These are phyloP conservation scores for Croton laevigatus DNA, from an alignment of 441 rosid species.

Conservation along the genomic window DNA sequence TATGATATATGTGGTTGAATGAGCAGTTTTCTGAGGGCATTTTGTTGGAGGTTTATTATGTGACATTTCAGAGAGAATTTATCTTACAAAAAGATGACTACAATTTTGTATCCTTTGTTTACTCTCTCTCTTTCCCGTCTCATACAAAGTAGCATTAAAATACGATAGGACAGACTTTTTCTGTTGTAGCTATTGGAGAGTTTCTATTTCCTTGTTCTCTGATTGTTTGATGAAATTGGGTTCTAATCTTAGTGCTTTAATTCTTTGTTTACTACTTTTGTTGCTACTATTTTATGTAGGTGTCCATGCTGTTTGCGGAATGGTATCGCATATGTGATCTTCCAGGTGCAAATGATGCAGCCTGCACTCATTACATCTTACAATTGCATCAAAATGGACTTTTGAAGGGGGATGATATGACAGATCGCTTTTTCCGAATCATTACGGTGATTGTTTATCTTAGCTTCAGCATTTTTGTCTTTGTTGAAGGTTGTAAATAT, in stretches of 20 bases:
- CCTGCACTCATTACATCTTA: conserved; percentile 55
- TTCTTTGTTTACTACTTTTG: background rate
- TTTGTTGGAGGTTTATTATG: too few relatives aligned
- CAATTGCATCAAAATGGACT: conserved; percentile 82
- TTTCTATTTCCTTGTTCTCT: background rate
- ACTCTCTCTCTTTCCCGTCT: background rate
- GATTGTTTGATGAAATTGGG: background rate
- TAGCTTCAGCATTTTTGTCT: background rate
- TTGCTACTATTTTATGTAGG: conserved; percentile 41
- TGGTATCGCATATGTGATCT: conserved; percentile 88
- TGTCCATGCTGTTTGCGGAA: conserved; percentile 65
- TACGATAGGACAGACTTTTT: too few relatives aligned
- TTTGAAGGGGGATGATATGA: conserved; percentile 82
- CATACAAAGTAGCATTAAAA: background rate
- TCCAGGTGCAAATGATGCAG: conserved; percentile 72
- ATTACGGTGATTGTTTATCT: conserved; percentile 49
- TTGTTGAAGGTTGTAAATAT: conserved; percentile 13
- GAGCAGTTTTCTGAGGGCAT: too few relatives aligned
- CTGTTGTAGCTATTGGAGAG: too few relatives aligned
- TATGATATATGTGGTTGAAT: background rate
- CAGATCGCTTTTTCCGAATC: conserved; percentile 79
- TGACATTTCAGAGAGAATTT: background rate
- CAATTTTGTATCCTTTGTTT: background rate
- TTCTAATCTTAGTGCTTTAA: background rate
- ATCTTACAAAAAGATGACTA: background rate